Conservation (phyloP, 441 rosid species). For the Flueggea neowawraea region DNA sequence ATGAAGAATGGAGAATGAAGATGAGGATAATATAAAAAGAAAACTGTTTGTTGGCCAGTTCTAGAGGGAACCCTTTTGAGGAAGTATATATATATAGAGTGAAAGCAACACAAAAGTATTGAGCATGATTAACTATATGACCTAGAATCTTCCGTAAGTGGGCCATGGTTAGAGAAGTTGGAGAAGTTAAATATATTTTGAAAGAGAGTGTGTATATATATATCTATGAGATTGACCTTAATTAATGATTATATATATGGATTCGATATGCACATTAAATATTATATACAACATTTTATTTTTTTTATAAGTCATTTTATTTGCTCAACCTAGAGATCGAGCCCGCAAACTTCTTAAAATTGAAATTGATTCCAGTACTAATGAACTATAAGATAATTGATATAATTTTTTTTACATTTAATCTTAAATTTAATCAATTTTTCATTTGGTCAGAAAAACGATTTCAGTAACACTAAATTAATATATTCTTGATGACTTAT, state of each 20-base stretch:
- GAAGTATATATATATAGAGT: slow-evolving; percentile 6
- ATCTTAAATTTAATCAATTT: too few relatives aligned
- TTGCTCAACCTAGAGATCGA: too few relatives aligned
- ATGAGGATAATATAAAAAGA: not conserved
- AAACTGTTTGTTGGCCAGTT: not conserved
- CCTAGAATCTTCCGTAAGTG: slow-evolving; percentile 11
- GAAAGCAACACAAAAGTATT: not conserved
- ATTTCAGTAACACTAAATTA: too few relatives aligned
- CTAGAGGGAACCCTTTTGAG: not conserved
- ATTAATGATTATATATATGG: not conserved
- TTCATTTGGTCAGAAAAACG: too few relatives aligned
- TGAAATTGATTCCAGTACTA: too few relatives aligned
- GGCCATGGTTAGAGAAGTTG: slow-evolving; percentile 12
- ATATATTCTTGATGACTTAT: too few relatives aligned
- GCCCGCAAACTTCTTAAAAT: too few relatives aligned
- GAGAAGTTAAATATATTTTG: slow-evolving; percentile 9
- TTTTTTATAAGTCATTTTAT: too few relatives aligned
- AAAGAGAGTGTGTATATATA: not conserved
- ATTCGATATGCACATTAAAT: too few relatives aligned
- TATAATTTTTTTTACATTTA: too few relatives aligned
- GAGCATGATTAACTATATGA: slow-evolving; percentile 3
- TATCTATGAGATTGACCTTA: slow-evolving; percentile 9
- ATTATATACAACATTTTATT: too few relatives aligned
- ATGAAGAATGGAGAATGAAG: not conserved
- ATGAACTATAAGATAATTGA: too few relatives aligned